Base-by-base conservation (phyloP, 2,329 filamentous ascomycete genomes). In the Periconia sp. region DNA sequence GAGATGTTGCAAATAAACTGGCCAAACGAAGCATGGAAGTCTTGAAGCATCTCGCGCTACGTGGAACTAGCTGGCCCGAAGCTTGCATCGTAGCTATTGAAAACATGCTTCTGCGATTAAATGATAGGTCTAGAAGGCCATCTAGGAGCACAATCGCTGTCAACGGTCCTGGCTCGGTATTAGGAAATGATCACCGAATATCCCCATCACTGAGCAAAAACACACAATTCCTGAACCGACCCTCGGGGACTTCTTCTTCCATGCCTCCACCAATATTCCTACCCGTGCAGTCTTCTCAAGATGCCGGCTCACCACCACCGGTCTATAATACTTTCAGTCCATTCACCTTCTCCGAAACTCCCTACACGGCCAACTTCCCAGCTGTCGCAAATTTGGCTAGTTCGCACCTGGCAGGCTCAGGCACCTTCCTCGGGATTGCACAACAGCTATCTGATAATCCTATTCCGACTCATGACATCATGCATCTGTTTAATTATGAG, bases 21-120 rank as follows among this genome's bases (percentile, higher is more conserved):
- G 36, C 48, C 5, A 46, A 56, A 22, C 32, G 50, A 19, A 59
- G 57, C 28, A 40, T 59, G 16, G 46, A 54, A 15, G 48, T 61
- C 6, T 36, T 61, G 3, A 43, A 54, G 22, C 55, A 60, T 23
- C 41, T 61, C 24, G 49, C 56, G 1, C 32, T 56, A n/a, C 47
- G 58, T 37, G 55, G 56, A n/a, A 59, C 57, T 7, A 59, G 21
- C 28, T 61, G 57, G 57, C 57, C 57, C 9, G 57, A 61, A 29
- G 53, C 56, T 8, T 61, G 57, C 31, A 56, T 52, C 13, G 44
- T 59, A 4, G 57, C 54, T 30, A 53, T 59, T 11, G 47, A 51
- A 23, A 61, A 61, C 15, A 46, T 61, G 9, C 30, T 25, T 4
- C 28, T 40, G 21, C 50, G 56, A 8, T 32, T 61, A 13, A 47